Evolutionary conservation across 352 stramenopile species (phyloP).

Genomic region (Phytophthora meadii): DNA sequence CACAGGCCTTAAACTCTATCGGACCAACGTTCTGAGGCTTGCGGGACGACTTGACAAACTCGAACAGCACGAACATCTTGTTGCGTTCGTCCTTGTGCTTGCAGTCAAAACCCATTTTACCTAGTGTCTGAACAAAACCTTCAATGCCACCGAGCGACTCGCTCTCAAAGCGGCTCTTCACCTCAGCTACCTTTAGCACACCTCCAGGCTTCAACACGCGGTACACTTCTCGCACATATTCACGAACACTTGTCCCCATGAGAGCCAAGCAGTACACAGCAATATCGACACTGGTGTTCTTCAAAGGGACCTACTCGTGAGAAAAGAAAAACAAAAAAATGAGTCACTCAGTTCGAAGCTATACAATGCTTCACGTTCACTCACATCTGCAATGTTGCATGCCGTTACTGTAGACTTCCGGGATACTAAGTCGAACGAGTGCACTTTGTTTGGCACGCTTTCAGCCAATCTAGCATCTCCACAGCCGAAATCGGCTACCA

Average conservation of each 20-base stretch:
- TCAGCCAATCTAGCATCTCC: conserved; percentile 96
- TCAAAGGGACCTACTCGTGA: conserved; percentile 88
- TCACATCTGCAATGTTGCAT: conserved; percentile 96
- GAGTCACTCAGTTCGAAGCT: background rate
- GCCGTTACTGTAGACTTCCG: conserved; percentile 91
- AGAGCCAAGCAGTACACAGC: conserved; percentile 98
- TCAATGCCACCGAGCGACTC: conserved; percentile 67
- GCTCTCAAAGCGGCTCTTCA: conserved; percentile 87
- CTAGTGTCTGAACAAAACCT: conserved; percentile 68
- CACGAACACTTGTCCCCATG: conserved; percentile 97
- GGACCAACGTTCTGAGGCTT: conserved; percentile 51
- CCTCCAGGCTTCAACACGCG: conserved; percentile 94
- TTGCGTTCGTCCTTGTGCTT: conserved; percentile 79
- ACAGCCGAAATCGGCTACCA: conserved; percentile 98
- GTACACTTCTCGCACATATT: conserved; percentile 97
- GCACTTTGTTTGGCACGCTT: conserved; percentile 90
- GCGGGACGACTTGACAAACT: conserved; percentile 75
- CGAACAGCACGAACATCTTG: conserved; percentile 90
- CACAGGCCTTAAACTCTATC: conserved; percentile 85
- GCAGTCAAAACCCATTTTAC: conserved; percentile 75
- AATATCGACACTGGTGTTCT: conserved; percentile 92
- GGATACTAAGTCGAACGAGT: conserved; percentile 98
- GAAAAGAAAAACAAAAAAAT: background rate
- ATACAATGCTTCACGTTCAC: conserved; percentile 5
- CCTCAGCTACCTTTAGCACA: conserved; percentile 89